A percentile compares a stretch with the other conserved stretches of the same genome.
Conservation (phyloP, 2,329 filamentous ascomycete genomes). For the Triangularia verruculosa region DNA sequence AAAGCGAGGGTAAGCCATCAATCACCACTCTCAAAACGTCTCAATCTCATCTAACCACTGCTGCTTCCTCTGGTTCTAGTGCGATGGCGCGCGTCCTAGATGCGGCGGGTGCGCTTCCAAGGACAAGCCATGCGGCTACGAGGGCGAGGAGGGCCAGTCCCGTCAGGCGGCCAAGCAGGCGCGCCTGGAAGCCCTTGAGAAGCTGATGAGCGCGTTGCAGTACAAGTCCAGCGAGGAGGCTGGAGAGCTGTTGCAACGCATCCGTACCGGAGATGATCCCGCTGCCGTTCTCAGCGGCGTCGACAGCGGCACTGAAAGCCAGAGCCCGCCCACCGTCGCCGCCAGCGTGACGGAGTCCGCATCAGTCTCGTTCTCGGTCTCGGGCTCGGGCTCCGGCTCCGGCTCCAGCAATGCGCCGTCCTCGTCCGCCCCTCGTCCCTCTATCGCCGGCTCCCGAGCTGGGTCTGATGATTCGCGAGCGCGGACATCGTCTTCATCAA, state of each 20-base stretch:
- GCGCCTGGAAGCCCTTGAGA: slow-evolving; percentile 31
- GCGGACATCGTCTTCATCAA: background rate
- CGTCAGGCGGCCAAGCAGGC: slow-evolving; percentile 32
- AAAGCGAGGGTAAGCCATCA: slow-evolving; percentile 29
- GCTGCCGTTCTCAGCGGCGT: slow-evolving; percentile 1
- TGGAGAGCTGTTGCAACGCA: slow-evolving; percentile 26
- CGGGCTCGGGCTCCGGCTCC: too few relatives aligned
- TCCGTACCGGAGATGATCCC: slow-evolving; percentile 26
- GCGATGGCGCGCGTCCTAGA: slow-evolving; percentile 33
- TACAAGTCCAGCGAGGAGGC: slow-evolving; percentile 27
- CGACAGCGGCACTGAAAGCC: background rate
- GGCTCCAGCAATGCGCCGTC: background rate
- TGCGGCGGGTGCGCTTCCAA: slow-evolving; percentile 32
- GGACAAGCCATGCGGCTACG: slow-evolving; percentile 32
- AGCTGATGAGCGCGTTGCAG: slow-evolving; percentile 29
- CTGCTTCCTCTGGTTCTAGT: slow-evolving; percentile 24
- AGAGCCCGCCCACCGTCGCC: background rate
- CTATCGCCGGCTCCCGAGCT: background rate
- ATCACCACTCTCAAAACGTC: background rate
- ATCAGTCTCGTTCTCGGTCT: too few relatives aligned
- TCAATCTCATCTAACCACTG: background rate
- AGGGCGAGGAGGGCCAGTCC: slow-evolving; percentile 33
- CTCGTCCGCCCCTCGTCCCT: background rate
- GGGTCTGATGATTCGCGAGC: background rate
- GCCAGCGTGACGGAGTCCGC: background rate